Percentiles rank a stretch among this genome's conserved stretches.
Conservation (phyloP, 106 monocot species). For the Acanthochlamys bracteata region DNA sequence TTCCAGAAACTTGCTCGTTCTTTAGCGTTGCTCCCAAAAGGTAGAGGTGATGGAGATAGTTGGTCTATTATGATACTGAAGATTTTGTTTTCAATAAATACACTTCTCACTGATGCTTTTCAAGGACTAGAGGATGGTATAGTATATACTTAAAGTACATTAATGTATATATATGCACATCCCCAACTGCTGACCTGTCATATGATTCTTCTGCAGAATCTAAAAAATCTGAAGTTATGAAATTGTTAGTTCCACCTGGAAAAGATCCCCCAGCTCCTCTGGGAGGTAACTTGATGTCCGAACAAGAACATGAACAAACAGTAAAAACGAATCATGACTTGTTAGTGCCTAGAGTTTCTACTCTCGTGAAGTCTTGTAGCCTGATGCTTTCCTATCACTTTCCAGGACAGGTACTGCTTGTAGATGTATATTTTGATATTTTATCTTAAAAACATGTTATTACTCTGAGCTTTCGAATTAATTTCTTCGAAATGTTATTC, state of each 20-base stretch:
- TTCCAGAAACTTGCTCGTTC: constrained; percentile 44
- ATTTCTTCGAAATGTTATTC: neutral
- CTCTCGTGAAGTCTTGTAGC: constrained; percentile 58
- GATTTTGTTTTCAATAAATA: constrained; percentile 58
- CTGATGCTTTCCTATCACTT: constrained; percentile 59
- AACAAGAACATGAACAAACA: constrained; percentile 18
- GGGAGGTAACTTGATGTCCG: constrained; percentile 23
- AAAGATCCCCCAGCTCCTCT: constrained; percentile 51
- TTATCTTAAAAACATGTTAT: neutral
- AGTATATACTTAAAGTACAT: constrained; percentile 14
- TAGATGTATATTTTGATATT: too few species aligned
- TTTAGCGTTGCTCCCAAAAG: constrained; percentile 70
- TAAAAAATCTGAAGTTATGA: constrained; percentile 40
- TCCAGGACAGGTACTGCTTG: constrained; percentile 56
- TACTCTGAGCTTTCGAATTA: neutral
- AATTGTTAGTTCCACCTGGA: constrained; percentile 67
- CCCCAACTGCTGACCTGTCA: neutral
- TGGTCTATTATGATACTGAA: constrained; percentile 69
- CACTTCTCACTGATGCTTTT: constrained; percentile 56
- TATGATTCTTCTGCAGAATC: constrained; percentile 31
- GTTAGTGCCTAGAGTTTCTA: constrained; percentile 42
- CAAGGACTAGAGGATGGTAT: constrained; percentile 83
- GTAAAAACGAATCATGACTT: constrained; percentile 32
- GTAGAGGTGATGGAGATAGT: constrained; percentile 53
- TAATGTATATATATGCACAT: too few species aligned